These are phyloP conservation scores for Sergeia podlipaevii DNA, from an alignment of 208 protist species.

Conservation along the genomic window DNA sequence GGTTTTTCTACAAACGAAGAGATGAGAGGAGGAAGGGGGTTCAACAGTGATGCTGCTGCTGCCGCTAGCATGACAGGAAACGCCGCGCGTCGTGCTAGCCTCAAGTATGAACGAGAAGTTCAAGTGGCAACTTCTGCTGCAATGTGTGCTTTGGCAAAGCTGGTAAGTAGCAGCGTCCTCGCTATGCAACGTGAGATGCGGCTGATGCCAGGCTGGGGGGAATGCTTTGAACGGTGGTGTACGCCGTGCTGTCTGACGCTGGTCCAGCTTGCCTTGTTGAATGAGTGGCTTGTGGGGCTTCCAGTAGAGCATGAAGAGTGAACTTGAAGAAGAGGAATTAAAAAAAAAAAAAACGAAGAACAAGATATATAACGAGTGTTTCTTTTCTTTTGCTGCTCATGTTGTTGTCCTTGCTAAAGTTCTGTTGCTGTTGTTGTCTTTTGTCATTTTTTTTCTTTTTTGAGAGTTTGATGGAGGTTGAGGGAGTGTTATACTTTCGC, in stretches of 20 bases:
- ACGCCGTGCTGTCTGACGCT: conserved; percentile 49
- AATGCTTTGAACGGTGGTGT: conserved; percentile 48
- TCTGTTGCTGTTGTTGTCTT: background rate
- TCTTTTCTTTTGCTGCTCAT: too few relatives aligned
- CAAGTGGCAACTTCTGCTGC: conserved; percentile 41
- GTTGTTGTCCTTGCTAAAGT: too few relatives aligned
- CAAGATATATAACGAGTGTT: too few relatives aligned
- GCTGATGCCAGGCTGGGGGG: conserved; percentile 35
- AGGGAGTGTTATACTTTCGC: too few relatives aligned
- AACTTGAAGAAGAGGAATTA: too few relatives aligned
- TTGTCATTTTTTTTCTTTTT: background rate
- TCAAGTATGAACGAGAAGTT: conserved; percentile 25
- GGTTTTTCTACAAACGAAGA: background rate
- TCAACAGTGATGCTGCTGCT: background rate
- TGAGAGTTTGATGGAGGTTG: too few relatives aligned
- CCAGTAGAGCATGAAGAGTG: too few relatives aligned
- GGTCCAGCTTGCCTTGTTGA: conserved; percentile 66
- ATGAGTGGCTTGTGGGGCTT: conserved; percentile 65
- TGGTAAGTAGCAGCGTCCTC: conserved; percentile 38
- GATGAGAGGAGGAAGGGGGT: background rate
- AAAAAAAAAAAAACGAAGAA: too few relatives aligned
- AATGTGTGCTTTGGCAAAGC: conserved; percentile 64
- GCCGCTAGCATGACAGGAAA: background rate
- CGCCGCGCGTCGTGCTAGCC: background rate
- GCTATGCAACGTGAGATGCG: conserved; percentile 66